Base-by-base conservation (phyloP, 106 monocot genomes). In the Gastrodia elata region DNA sequence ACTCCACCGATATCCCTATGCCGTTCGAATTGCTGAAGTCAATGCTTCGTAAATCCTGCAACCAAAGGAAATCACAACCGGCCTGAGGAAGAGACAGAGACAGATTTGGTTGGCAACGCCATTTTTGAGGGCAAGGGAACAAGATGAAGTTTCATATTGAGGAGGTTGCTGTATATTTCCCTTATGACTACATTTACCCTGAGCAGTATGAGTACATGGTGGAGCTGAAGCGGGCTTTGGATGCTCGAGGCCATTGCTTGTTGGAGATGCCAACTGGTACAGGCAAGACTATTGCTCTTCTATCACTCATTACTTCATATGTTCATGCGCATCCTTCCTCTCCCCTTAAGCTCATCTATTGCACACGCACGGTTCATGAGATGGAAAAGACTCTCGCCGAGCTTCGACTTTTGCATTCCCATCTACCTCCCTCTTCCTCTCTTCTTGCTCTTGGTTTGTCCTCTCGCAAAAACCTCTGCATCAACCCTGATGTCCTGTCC, bases 341-440 rank as follows among this genome's bases (percentile, higher is more conserved):
- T 9, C 77, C 81, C 0, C 76, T 86, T 71, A 90, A 91, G 73
- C 86, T 93, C 77, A 56, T 98, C 82, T 98, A 98, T 86, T 98
- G 97, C 83, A 98, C 97, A 44, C 92, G 97, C 83, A 98, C 93
- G 48, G 93, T 98, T 68, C 97, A 98, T 83, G 97, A 98, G 83
- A 98, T 98, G 97, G 97, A 98, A 84, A 98, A 98, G 58, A 98
- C 97, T 83, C 93, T 98, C n/a, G 80, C 97, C 79, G 97, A 98
- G 86, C 90, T 98, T 78, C 90, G 93, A 65, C 77, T 84, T 77
- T 83, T 98, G 68, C 52, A 74, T 77, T 32, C 74, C 74, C 58
- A 74, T 71, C 83, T 86, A 46, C 90, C 88, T 30, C 36, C 57
- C 8, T 35, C 55, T 41, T 33, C 44, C 73, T 73, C 76, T 38